Conservation (phyloP, 202 grass and related monocot species). For the Bolboschoenoplectus hybrid region DNA sequence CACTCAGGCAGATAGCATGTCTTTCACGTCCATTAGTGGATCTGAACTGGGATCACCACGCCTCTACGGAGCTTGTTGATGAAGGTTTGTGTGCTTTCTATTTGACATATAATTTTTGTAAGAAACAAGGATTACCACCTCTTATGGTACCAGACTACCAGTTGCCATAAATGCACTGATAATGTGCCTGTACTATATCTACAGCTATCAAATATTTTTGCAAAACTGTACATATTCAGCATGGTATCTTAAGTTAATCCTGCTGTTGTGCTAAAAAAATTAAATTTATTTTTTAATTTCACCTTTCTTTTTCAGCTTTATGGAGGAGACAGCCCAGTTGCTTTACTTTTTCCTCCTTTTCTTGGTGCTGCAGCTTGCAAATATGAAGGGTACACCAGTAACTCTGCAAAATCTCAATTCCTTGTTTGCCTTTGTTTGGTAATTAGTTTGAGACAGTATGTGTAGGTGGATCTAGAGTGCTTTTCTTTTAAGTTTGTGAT, state of each 20-base stretch:
- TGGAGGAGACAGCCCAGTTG: neutral
- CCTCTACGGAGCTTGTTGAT: constrained; percentile 15
- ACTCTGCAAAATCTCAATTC: constrained; percentile 22
- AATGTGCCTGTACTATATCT: neutral
- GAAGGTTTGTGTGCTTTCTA: neutral
- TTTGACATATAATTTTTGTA: neutral
- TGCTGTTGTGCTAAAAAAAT: neutral
- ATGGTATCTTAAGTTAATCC: neutral
- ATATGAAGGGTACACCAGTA: neutral
- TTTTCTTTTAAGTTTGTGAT: neutral
- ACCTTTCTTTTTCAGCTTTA: constrained; percentile 3
- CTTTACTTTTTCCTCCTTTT: neutral
- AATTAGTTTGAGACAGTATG: constrained; percentile 1
- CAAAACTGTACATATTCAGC: neutral
- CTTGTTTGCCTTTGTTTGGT: neutral
- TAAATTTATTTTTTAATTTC: neutral
- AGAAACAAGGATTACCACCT: neutral
- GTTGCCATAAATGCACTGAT: neutral
- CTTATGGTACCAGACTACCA: neutral
- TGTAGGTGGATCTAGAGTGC: neutral
- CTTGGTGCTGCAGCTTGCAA: neutral
- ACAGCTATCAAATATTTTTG: neutral
- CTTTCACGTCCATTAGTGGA: constrained; percentile 76
- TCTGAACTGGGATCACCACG: constrained; percentile 62
- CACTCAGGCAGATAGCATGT: constrained; percentile 68